These are phyloP conservation scores for Podospora conica DNA, from an alignment of 495 filamentous ascomycete genomes.

Conservation along the genomic window DNA sequence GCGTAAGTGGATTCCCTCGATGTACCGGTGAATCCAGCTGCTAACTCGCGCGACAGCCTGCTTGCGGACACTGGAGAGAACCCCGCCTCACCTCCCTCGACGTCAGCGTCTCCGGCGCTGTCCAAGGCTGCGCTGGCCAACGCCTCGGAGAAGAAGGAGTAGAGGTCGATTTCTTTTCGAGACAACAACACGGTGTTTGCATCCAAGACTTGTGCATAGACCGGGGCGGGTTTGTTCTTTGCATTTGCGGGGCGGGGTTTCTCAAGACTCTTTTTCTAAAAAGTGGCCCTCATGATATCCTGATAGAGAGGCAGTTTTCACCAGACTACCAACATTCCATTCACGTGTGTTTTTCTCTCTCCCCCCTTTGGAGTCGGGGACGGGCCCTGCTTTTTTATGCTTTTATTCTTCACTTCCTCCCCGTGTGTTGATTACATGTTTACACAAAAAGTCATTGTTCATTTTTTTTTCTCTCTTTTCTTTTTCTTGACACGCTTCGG, in stretches of 20 bases:
- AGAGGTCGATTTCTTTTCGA: constrained; percentile 22
- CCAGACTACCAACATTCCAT: constrained; percentile 2
- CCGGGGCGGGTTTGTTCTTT: constrained; percentile 34
- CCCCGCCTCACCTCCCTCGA: constrained; percentile 58
- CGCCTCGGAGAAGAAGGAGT: constrained; percentile 43
- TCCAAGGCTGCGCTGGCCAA: constrained; percentile 57
- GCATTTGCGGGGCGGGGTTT: constrained; percentile 34
- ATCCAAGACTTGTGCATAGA: constrained; percentile 36
- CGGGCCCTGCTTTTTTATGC: background rate
- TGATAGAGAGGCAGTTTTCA: constrained; percentile 13
- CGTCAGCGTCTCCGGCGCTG: constrained; percentile 50
- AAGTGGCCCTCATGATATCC: constrained; percentile 32
- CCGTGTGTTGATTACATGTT: constrained; percentile 25
- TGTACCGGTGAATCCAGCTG: constrained; percentile 18
- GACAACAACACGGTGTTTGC: constrained; percentile 25
- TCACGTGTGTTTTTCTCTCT: constrained; percentile 8
- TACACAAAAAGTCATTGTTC: constrained; percentile 15
- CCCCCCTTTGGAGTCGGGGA: constrained; percentile 11
- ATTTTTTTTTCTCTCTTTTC: background rate
- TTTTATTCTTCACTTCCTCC: constrained; percentile 18
- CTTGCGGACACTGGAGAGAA: constrained; percentile 48
- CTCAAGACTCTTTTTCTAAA: constrained; percentile 25
- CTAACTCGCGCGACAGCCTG: constrained; percentile 32
- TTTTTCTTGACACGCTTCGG: background rate
- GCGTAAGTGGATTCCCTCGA: too few relatives aligned